phyloP scores from a whole-genome alignment of 139 green algal species.

The Microglena sp. region DNA sequence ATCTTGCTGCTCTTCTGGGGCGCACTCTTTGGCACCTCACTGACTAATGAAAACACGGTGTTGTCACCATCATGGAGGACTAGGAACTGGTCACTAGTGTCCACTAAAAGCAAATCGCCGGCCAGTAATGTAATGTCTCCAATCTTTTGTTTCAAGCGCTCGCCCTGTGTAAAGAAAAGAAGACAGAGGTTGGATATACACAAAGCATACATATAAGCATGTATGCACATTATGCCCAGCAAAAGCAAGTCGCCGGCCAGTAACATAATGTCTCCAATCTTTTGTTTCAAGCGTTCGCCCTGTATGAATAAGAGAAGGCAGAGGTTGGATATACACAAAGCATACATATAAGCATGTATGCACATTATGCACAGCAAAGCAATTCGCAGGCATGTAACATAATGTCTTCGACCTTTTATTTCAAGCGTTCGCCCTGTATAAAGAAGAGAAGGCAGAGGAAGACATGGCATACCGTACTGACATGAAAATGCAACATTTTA shows the following conservation, averaged over 20 bases:
- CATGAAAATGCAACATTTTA: too few species aligned
- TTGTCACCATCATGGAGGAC: conserved; percentile 32
- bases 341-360: too few species aligned
- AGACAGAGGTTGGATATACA: too few species aligned
- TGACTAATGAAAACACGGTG: conserved; percentile 43
- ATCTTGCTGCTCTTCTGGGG: conserved; percentile 17
- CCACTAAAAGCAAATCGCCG: conserved; percentile 52
- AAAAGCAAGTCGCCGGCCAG: conserved; percentile 43
- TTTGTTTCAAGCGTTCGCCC: not conserved
- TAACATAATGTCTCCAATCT: not conserved
- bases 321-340: too few species aligned
- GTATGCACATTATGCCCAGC: too few species aligned
- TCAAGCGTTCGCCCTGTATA: not conserved
- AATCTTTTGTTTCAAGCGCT: too few species aligned
- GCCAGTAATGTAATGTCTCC: not conserved
- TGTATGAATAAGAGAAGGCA: too few species aligned
- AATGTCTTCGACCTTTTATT: not conserved
- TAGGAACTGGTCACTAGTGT: conserved; percentile 39
- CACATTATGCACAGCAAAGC: conserved; percentile 56
- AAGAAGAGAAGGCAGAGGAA: too few species aligned
- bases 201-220: too few species aligned
- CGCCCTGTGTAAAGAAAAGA: too few species aligned
- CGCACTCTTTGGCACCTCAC: conserved; percentile 34
- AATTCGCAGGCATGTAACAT: conserved; percentile 25
- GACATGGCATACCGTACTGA: too few species aligned